Evolutionary conservation across 257 asterid genomes (phyloP).

Genomic region (Paulownia fortunei): DNA sequence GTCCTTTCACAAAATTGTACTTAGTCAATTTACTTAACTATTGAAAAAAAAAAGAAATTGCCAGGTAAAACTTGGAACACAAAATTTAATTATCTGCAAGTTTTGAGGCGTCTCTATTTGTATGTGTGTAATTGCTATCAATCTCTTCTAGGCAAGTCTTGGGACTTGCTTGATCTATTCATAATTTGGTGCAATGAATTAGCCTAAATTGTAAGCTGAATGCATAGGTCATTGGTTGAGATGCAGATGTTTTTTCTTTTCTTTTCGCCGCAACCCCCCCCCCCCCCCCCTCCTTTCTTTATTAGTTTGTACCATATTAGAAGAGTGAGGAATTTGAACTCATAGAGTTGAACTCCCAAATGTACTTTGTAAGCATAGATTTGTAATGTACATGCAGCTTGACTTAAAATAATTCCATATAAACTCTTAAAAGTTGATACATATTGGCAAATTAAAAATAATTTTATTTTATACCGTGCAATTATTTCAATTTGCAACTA

Average conservation of each 20-base stretch:
- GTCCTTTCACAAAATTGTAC: too few species aligned
- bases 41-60: too few species aligned
- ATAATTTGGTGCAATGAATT: neutral
- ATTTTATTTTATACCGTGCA: neutral
- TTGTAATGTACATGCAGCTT: neutral
- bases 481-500: neutral
- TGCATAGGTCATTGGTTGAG: neutral
- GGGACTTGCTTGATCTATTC: neutral
- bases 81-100: too few species aligned
- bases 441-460: neutral
- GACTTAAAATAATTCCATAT: neutral
- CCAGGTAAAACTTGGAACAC: too few species aligned
- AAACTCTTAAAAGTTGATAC: neutral
- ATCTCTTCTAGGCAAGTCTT: neutral
- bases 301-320: neutral
- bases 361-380: neutral
- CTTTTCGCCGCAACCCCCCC: too few species aligned
- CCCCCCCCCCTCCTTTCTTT: neutral
- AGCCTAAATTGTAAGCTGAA: neutral
- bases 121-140: neutral
- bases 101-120: too few species aligned
- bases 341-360: neutral
- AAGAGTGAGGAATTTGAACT: neutral
- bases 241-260: neutral
- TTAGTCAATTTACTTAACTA: too few species aligned